Evolutionary conservation across 176 grass and related monocot species (phyloP), one percentile per base, ranked within the genome.

Genomic region (Poa annua): DNA sequence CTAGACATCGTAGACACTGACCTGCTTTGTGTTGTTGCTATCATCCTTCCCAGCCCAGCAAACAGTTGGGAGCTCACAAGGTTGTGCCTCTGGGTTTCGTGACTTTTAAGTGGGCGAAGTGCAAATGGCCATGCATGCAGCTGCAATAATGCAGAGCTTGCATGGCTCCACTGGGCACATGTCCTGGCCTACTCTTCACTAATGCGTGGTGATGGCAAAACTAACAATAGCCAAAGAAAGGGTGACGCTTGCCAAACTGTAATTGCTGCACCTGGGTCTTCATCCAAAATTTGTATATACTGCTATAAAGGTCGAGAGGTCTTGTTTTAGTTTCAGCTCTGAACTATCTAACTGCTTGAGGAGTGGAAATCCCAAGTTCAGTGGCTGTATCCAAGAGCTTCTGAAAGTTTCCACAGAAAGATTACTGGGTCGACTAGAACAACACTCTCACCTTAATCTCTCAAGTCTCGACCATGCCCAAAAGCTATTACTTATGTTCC

Each of bases 131-230:
- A 50, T 74, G 71, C 55, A 75, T 50, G 61, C 12, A 68, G 26
- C 50, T 64, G 77, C 84, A 86, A 86, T 75, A 75, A 81, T 81
- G 70, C 57, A 73, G 57, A 75, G 47, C 47, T 52, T 71, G 42
- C 54, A 73, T 64, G 66, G 54, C 77, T 74, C 85, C 69, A 75
- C 85, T 47, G 26, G 21, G 24, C 69, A 66, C 78, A 81, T 75
- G 85, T 1, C 84, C 55, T 86, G 39, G 13, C n/a, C 54, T 76
- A 73, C 66, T 50, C 9, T 39, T 25, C 67, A 65, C 56, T 42
- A 39, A 6, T 85, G 55, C 45, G 19, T 25, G 70, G 20, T 47
- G 70, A 73, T 73, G 26, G 14, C 84, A 50, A 73, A 74, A 74
- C 69, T 8, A 29, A 12, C 38, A 54, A 15, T 8, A 33, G 50